Conservation (phyloP, 2,329 filamentous ascomycete species). For the Clonostachys chloroleuca region DNA sequence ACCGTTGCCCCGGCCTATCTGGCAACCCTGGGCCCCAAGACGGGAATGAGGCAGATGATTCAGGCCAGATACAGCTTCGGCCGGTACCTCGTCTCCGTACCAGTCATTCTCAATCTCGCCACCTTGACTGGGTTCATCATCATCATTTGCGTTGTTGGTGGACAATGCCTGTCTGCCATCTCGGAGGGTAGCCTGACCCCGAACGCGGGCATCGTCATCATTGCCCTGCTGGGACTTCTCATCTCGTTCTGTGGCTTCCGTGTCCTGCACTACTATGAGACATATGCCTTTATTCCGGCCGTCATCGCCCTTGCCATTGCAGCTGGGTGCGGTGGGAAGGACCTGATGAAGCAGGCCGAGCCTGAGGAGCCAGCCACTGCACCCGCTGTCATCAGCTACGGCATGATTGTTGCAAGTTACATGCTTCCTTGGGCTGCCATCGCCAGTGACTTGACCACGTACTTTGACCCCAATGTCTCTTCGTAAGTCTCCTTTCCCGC, state of each 20-base stretch:
- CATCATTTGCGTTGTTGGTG: slow-evolving; percentile 57
- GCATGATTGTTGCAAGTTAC: slow-evolving; percentile 57
- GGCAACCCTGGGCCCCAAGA: slow-evolving; percentile 53
- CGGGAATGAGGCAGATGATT: slow-evolving; percentile 62
- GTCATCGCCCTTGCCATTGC: slow-evolving; percentile 50
- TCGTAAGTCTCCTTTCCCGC: slow-evolving; percentile 27
- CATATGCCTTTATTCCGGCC: slow-evolving; percentile 52
- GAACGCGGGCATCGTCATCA: slow-evolving; percentile 56
- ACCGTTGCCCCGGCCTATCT: slow-evolving; percentile 51
- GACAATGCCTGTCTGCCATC: slow-evolving; percentile 52
- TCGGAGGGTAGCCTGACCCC: slow-evolving; percentile 41
- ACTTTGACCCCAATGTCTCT: slow-evolving; percentile 51
- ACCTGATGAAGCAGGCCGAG: slow-evolving; percentile 40
- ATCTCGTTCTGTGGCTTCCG: slow-evolving; percentile 60
- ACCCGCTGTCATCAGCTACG: slow-evolving; percentile 46
- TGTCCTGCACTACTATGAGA: slow-evolving; percentile 52
- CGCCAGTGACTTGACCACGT: slow-evolving; percentile 57
- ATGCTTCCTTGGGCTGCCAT: slow-evolving; percentile 59
- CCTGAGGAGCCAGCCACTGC: slow-evolving; percentile 34
- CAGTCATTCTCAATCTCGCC: slow-evolving; percentile 57
- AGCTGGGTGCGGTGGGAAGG: slow-evolving; percentile 45
- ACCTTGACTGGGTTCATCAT: slow-evolving; percentile 61
- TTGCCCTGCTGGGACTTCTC: slow-evolving; percentile 49
- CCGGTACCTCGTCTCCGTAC: slow-evolving; percentile 53
- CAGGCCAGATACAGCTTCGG: slow-evolving; percentile 61